Base-by-base conservation (phyloP, 2,329 filamentous ascomycete genomes). In the Diaporthe ilicicola region DNA sequence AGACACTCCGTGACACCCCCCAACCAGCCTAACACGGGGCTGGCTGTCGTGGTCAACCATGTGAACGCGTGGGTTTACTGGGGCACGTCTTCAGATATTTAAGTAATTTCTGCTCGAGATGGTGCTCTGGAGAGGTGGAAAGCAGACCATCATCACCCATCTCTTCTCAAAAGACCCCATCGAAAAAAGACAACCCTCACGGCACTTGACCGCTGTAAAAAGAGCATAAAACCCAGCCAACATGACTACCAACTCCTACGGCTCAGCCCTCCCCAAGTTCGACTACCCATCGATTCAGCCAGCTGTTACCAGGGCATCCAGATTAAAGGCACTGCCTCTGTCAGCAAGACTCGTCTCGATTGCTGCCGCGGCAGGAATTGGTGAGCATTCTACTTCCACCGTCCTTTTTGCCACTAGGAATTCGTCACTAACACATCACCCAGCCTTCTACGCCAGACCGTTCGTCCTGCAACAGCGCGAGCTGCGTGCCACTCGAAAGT, bases 171-270 rank as follows among this genome's bases (percentile, higher is more conserved):
- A 64, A 50, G 13, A 64, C 59, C 7, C 42, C 59, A 50, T 37
- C 29, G 10, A 64, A 32, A 29, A 42, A 50, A 22, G 10, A 53
- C 62, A 51, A 22, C 15, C 17, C 50, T 12, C 15, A 37, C 42
- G 37, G 39, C 42, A 64, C 22, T 32, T 44, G 29, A 55, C 48
- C 55, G 37, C 24, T 27, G 24, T 22, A 22, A 22, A 13, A 17
- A 50, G 32, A 10, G 2, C 12, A 70, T 50, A 62, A 32, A 71
- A 48, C n/a, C n/a, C 19, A 34, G 44, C 42, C 59, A 64, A 50
- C 29, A 72, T 72, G 71, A 72, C 71, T 46, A 72, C 71, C 71
- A 72, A 72, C 68, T 72, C 71, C 8, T 72, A 56, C 62, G 71
- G 71, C 46, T 69, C 67, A 12, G 62, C 71, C n/a, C 71, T 72